Percentiles rank a stretch among this genome's conserved stretches.
Evolutionary conservation across 164 flowering plant genomes (phyloP).

Genomic region (Vitis rotundifolia): DNA sequence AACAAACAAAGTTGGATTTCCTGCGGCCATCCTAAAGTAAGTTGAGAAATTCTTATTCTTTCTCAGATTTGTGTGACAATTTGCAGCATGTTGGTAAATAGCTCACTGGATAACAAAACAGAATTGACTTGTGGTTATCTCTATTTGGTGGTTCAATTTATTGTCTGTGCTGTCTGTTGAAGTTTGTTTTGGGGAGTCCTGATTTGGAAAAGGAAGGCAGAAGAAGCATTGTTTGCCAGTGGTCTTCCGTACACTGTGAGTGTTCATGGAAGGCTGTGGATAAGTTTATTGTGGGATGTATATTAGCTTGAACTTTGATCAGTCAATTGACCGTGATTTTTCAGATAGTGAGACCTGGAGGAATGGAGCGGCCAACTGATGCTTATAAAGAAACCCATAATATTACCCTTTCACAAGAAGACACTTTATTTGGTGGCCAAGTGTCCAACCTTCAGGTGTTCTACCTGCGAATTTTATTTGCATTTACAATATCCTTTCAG

Average conservation of each 20-base stretch:
- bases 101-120: neutral
- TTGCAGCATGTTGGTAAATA: neutral
- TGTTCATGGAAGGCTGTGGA: conserved; percentile 2
- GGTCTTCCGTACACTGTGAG: conserved; percentile 94
- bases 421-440: conserved; percentile 90
- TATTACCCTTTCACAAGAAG: conserved; percentile 68
- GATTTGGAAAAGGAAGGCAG: conserved; percentile 96
- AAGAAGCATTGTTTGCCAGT: conserved; percentile 89
- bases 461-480: neutral
- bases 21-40: conserved; percentile 94
- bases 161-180: conserved; percentile 13
- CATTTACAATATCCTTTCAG: neutral
- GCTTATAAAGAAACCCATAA: conserved; percentile 93
- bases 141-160: neutral
- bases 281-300: neutral
- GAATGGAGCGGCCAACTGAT: conserved; percentile 99
- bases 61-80: neutral
- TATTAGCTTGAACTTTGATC: conserved; percentile 12
- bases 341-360: conserved; percentile 99
- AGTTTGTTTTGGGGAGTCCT: conserved; percentile 99
- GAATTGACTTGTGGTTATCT: neutral
- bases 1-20: conserved; percentile 92
- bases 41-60: conserved; percentile 16
- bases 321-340: conserved; percentile 11
- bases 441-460: conserved; percentile 96